A percentile compares a stretch with the other conserved stretches of the same genome.
phyloP scores from a whole-genome alignment of 495 filamentous ascomycete species.

The Aspergillus conjunctus region DNA sequence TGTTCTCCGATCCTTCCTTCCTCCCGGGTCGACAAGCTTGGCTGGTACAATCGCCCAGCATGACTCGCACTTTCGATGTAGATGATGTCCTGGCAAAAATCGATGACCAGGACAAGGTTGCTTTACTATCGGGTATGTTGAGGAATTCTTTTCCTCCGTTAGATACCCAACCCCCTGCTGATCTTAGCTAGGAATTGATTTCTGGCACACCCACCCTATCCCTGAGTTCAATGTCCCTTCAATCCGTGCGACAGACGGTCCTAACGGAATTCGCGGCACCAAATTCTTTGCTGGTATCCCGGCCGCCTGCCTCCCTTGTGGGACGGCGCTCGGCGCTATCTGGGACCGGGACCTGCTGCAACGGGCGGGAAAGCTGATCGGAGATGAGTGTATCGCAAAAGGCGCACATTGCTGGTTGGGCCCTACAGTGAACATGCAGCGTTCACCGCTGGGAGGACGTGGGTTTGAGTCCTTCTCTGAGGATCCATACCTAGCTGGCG shows the following conservation, averaged over 20 bases:
- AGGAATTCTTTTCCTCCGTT: not conserved
- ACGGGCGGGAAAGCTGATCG: slow-evolving; percentile 57
- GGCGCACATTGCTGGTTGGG: slow-evolving; percentile 66
- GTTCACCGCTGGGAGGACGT: slow-evolving; percentile 68
- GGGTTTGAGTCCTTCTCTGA: slow-evolving; percentile 74
- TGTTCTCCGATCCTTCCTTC: not conserved
- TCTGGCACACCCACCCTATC: slow-evolving; percentile 71
- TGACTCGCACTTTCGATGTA: slow-evolving; percentile 32
- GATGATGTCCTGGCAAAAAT: slow-evolving; percentile 35
- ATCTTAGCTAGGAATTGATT: slow-evolving; percentile 47
- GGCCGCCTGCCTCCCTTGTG: slow-evolving; percentile 65
- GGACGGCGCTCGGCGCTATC: slow-evolving; percentile 64
- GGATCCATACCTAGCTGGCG: slow-evolving; percentile 66
- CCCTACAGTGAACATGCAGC: slow-evolving; percentile 73
- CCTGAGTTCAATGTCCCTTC: slow-evolving; percentile 64
- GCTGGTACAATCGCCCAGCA: slow-evolving; percentile 10
- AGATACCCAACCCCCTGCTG: not conserved
- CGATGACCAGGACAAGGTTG: slow-evolving; percentile 34
- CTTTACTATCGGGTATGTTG: slow-evolving; percentile 31
- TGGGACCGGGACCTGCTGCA: slow-evolving; percentile 60
- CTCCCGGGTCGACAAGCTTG: not conserved
- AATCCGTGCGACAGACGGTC: slow-evolving; percentile 63
- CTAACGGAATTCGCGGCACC: slow-evolving; percentile 67
- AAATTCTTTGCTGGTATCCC: slow-evolving; percentile 61
- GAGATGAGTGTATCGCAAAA: slow-evolving; percentile 63